Percentiles rank a stretch among this genome's conserved stretches.
Conservation (phyloP, 2,329 filamentous ascomycete genomes). For the Chaetomium sp. region DNA sequence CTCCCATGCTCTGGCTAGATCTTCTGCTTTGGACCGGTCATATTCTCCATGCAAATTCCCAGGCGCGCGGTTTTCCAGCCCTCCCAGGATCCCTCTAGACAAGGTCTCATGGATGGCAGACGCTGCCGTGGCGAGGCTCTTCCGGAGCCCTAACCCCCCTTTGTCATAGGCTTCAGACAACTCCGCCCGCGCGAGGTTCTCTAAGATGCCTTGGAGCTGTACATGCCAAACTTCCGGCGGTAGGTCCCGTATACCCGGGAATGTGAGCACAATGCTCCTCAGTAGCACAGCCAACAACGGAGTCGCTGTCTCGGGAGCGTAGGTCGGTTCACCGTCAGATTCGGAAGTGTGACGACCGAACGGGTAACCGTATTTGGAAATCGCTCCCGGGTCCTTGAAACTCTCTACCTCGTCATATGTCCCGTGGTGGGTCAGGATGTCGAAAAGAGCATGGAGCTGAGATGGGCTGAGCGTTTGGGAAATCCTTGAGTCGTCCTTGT, state of each 20-base stretch:
- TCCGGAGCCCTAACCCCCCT: constrained; percentile 64
- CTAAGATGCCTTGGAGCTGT: constrained; percentile 54
- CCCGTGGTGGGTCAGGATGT: constrained; percentile 54
- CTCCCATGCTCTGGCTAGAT: constrained; percentile 59
- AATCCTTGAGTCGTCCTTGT: too few species aligned
- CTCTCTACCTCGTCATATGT: constrained; percentile 63
- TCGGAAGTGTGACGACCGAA: constrained; percentile 38
- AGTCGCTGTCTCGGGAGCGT: constrained; percentile 39
- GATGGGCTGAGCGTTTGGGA: constrained; percentile 25
- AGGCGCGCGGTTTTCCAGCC: constrained; percentile 36
- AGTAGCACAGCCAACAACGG: constrained; percentile 65
- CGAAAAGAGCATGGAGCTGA: constrained; percentile 49
- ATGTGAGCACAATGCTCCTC: constrained; percentile 54
- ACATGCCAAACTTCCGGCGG: constrained; percentile 58
- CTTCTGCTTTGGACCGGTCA: constrained; percentile 51
- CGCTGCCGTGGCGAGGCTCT: constrained; percentile 66
- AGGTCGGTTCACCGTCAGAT: constrained; percentile 15
- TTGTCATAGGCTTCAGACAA: constrained; percentile 80
- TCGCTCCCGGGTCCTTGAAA: constrained; percentile 60
- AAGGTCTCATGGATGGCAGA: constrained; percentile 65
- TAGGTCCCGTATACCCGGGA: constrained; percentile 61
- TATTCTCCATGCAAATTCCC: constrained; percentile 38
- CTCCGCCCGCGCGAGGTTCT: constrained; percentile 58
- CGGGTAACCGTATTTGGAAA: constrained; percentile 63
- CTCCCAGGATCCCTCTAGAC: constrained; percentile 59